These are phyloP conservation scores for Microcos paniculata DNA, from an alignment of 345 rosid genomes.

Conservation along the genomic window DNA sequence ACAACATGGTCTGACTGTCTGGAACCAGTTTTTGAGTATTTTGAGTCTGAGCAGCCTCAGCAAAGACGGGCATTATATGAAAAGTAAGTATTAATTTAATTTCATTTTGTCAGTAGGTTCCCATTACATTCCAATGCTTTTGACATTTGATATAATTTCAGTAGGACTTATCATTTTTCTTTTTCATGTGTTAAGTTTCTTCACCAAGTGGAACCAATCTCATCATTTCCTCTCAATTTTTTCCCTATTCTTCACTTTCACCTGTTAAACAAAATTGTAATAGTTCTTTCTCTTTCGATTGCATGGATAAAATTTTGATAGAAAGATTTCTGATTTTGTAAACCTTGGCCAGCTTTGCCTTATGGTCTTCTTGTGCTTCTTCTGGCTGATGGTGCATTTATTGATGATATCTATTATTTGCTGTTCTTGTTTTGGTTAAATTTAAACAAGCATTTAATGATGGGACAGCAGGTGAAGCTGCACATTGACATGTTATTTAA, in stretches of 20 bases:
- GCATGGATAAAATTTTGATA: conserved; percentile 4
- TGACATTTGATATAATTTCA: not conserved
- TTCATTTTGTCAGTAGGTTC: not conserved
- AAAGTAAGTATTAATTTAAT: conserved; percentile 35
- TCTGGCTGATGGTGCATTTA: not conserved
- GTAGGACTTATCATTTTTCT: not conserved
- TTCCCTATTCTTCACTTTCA: not conserved
- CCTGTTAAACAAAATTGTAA: not conserved
- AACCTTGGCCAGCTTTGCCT: not conserved
- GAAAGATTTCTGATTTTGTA: not conserved
- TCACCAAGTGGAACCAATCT: not conserved
- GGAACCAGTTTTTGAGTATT: conserved; percentile 57
- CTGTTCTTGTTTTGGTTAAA: not conserved
- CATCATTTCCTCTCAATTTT: not conserved
- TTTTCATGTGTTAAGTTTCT: conserved; percentile 1
- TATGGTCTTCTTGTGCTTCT: not conserved
- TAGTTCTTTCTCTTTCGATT: not conserved
- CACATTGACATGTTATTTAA: not conserved
- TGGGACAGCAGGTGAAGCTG: conserved; percentile 3
- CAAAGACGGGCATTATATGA: conserved; percentile 53
- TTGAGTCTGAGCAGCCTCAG: conserved; percentile 55
- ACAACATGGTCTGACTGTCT: conserved; percentile 14
- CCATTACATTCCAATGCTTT: not conserved
- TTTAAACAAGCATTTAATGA: not conserved
- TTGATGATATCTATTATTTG: not conserved